A percentile compares a stretch with the other conserved stretches of the same genome.
phyloP scores from a whole-genome alignment of 306 rosid genomes.

The Luffa acutangula region DNA sequence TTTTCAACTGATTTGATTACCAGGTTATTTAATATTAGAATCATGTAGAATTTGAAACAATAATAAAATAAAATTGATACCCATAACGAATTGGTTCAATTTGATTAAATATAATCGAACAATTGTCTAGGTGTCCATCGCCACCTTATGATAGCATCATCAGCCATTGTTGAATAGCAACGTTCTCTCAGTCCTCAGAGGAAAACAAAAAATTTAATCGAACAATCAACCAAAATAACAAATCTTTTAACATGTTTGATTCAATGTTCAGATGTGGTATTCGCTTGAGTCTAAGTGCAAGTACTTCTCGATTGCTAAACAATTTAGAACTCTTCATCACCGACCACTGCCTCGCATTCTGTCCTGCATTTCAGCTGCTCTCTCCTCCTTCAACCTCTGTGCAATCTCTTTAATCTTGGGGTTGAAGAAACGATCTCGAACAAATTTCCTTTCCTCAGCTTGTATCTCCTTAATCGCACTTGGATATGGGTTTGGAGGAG shows the following conservation, averaged over 20 bases:
- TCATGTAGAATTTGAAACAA: background rate
- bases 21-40: background rate
- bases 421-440: slow-evolving; percentile 58
- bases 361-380: slow-evolving; percentile 22
- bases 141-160: background rate
- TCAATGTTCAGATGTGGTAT: background rate
- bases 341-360: slow-evolving; percentile 21
- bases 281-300: background rate
- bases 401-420: slow-evolving; percentile 46
- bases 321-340: background rate
- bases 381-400: slow-evolving; percentile 37
- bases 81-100: background rate
- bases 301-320: background rate
- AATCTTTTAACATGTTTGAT: background rate
- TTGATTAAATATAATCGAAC: background rate
- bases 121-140: background rate
- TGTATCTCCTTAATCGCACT: slow-evolving; percentile 60
- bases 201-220: background rate
- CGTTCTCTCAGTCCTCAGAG: background rate
- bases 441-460: slow-evolving; percentile 66
- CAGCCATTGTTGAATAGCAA: background rate
- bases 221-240: background rate
- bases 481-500: slow-evolving; percentile 82
- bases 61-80: background rate
- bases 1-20: background rate